Evolutionary conservation across 352 stramenopile genomes (phyloP), one percentile per base, ranked within the genome.

Genomic region (Pythium aristosporum): DNA sequence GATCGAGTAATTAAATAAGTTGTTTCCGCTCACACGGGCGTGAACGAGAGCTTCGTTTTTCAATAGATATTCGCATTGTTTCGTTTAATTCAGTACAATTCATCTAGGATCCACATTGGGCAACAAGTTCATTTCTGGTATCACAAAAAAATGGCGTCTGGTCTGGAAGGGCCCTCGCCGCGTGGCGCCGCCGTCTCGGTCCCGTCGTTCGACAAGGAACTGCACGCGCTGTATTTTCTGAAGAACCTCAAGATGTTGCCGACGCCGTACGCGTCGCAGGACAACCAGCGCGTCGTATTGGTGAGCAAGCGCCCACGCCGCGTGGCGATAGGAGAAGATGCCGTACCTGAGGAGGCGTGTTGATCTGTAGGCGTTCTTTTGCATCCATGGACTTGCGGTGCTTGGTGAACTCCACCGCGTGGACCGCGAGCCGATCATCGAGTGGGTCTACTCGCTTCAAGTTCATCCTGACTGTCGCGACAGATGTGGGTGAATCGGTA

Each of bases 381-480:
- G 87, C 39, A 65, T 96, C 25, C 85, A 94, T 46, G 87, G 87
- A 3, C 76, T 96, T 48, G 86, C 86, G 18, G 57, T 96, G 62
- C 77, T 96, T 41, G 81, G 72, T 6, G 84, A 92, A 61, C 66
- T 96, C 4, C 70, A 94, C 51, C 82, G 76, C 21, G 66, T 96
- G 32, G 73, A 95, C 61, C 76, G 77, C 50, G 69, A 75, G 44
- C 68, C 85, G 57, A 76, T 96, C 65, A 76, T 96, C 56, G 86
- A 96, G 52, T 96, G 86, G 86, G 75, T 96, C 46, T 96, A 96
- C 65, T 82, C 73, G 54, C 71, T 95, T 44, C 87, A 96, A 59
- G 78, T 96, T 55, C 71, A 86, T 53, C 83, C 83, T 2, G 83
- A 94, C 61, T 75, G 71, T 43, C 70, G 69, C 34, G 83, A 92